Base-by-base conservation (phyloP, 169 alveolate genomes). In the Cryptosporidium meleagridis region DNA sequence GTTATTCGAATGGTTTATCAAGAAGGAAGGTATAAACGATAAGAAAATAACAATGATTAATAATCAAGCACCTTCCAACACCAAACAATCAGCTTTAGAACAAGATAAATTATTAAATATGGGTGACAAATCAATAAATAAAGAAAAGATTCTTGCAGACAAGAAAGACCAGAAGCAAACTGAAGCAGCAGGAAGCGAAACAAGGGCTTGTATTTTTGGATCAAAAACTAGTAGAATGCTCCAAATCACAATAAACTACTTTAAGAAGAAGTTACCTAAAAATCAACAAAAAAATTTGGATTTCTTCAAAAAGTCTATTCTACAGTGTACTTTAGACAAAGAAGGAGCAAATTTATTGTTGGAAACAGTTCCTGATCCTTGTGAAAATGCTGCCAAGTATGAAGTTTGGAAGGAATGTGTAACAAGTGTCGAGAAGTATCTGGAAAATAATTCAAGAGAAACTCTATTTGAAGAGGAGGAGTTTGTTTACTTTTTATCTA, bases 331-430 rank as follows among this genome's bases (percentile, higher is more conserved):
- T 9, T 35, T 80, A 37, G 89, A 80, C 35, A 80, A 80, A 18
- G 89, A 80, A 48, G 89, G 89, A 23, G 52, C 44, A 53, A 80
- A 80, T 80, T 65, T 80, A 48, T 18, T 80, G 31, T 35, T 80
- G 33, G 89, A 80, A 62, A 80, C 89, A 23, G 89, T 80, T 45
- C 89, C 89, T 16, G 89, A 80, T 80, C 89, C 89, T 14, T 12
- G 12, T 39, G 89, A 80, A 14, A 80, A 80, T 65, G 69, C 89
- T 9, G 61, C 41, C 44, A 80, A 80, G 45, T 80, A 37, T 59
- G 89, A 80, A 31, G 48, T 51, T 80, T 80, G 89, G 89, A 61
- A 48, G 18, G 89, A 80, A 31, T 80, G 89, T 41, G 89, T 80
- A 10, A 61, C 18, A 14, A 37, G 44, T 6, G 89, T 80, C n/a